These are phyloP conservation scores for Mycena citricolor DNA, from an alignment of 1,284 basidiomycete species.

Conservation along the genomic window DNA sequence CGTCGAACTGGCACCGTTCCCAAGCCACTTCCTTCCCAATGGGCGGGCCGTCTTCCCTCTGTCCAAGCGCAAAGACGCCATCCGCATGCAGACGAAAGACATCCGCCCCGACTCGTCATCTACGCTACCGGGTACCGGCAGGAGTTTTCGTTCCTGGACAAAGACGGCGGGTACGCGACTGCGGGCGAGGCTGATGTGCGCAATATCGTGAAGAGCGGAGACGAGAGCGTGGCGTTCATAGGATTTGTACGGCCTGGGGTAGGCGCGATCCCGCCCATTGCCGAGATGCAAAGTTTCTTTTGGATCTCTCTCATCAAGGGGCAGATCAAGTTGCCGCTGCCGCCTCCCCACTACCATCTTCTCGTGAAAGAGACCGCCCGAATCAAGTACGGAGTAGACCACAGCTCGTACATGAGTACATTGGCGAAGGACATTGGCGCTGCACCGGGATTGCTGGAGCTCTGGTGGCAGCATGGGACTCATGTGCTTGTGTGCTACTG, in stretches of 20 bases:
- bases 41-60: constrained; percentile 52
- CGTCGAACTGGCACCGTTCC: constrained; percentile 64
- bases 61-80: constrained; percentile 44
- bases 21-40: constrained; percentile 43
- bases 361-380: constrained; percentile 52
- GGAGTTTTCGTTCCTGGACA: constrained; percentile 52
- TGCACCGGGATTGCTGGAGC: constrained; percentile 48
- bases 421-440: constrained; percentile 63
- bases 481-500: constrained; percentile 60
- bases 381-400: constrained; percentile 64
- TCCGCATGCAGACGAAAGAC: constrained; percentile 42
- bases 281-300: constrained; percentile 65
- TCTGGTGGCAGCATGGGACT: constrained; percentile 51
- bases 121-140: constrained; percentile 57
- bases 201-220: constrained; percentile 48
- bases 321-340: constrained; percentile 42
- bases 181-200: constrained; percentile 53
- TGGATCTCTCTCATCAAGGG: constrained; percentile 56
- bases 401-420: constrained; percentile 56
- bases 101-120: constrained; percentile 52
- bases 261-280: constrained; percentile 67
- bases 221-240: constrained; percentile 56
- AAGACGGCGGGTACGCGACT: constrained; percentile 44
- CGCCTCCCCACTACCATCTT: constrained; percentile 58
- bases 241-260: constrained; percentile 67